Evolutionary conservation across 768 basidiomycete genomes (phyloP), one percentile per base, ranked within the genome.

Genomic region (Boletus pseudo-olivaceus): DNA sequence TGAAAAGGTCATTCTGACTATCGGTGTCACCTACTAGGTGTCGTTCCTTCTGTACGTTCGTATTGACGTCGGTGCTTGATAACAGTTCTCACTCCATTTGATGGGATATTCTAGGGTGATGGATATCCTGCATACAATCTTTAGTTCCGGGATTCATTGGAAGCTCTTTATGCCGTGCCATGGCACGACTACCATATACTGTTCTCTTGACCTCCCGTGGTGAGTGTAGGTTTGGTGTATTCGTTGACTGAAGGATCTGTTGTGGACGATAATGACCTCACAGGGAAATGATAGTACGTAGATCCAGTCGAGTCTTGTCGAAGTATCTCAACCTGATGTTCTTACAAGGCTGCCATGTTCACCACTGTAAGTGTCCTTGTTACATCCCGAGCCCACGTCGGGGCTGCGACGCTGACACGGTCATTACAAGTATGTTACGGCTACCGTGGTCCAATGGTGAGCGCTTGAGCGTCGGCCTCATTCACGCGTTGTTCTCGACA

Each of bases 211-310:
- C 2, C 34, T 58, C 5, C 49, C 45, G 8, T 58, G 57, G 57
- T 52, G 27, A 34, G 57, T 38, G 11, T 12, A 11, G 29, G 15
- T 23, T 23, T 12, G n/a, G 30, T 30, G 10, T 19, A 17, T 46
- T 34, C 3, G 3, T 35, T 30, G 11, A 7, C 4, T 33, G 7
- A 5, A 11, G 15, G 32, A 54, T 34, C 4, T 5, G 10, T 26
- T 20, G 23, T 38, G 47, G 32, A 29, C 26, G 47, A 35, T n/a
- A 37, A 49, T 1, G 1, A 2, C 6, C 8, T 1, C 17, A 19
- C 7, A 60, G 59, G 47, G 50, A 56, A 45, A 30, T 56, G 26
- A 33, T 40, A 1, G 54, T 60, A 2, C 8, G 54, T 43, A 17
- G 12, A 38, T 39, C 23, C 14, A 20, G 8, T 35, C 26, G 5